phyloP scores from a whole-genome alignment of 805 yeast genomes.

The Suhomyces vadensis region DNA sequence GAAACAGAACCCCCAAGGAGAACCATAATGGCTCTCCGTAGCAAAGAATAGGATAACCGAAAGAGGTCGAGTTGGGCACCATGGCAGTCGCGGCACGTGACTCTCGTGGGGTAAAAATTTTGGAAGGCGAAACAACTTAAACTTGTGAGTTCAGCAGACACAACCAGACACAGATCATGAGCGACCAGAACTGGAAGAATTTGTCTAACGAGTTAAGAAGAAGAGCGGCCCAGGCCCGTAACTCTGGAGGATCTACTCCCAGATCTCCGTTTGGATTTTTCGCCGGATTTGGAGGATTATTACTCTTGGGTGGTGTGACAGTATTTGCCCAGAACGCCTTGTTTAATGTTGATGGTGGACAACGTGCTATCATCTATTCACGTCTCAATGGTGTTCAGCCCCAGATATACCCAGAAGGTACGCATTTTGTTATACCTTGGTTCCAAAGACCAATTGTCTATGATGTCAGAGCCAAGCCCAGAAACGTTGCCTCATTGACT shows the following conservation, averaged over 20 bases:
- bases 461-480: constrained; percentile 96
- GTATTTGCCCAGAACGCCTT: constrained; percentile 45
- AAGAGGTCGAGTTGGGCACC: too few relatives aligned
- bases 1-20: too few relatives aligned
- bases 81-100: too few relatives aligned
- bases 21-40: too few relatives aligned
- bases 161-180: constrained; percentile 24
- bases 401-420: constrained; percentile 86
- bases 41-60: too few relatives aligned
- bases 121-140: constrained; percentile 2
- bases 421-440: constrained; percentile 94
- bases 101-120: background rate
- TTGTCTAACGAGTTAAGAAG: constrained; percentile 44
- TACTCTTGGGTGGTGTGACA: constrained; percentile 42
- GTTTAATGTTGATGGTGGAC: constrained; percentile 93
- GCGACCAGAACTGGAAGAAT: constrained; percentile 44
- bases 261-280: constrained; percentile 39
- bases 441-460: constrained; percentile 88
- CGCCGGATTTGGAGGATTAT: constrained; percentile 44
- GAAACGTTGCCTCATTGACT: constrained; percentile 92
- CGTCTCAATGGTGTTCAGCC: constrained; percentile 84
- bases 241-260: constrained; percentile 30
- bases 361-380: constrained; percentile 91
- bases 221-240: constrained; percentile 32
- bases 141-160: background rate